Evolutionary conservation across 345 rosid species (phyloP), one percentile per base, ranked within the genome.

Genomic region (Aethionema arabicum): DNA sequence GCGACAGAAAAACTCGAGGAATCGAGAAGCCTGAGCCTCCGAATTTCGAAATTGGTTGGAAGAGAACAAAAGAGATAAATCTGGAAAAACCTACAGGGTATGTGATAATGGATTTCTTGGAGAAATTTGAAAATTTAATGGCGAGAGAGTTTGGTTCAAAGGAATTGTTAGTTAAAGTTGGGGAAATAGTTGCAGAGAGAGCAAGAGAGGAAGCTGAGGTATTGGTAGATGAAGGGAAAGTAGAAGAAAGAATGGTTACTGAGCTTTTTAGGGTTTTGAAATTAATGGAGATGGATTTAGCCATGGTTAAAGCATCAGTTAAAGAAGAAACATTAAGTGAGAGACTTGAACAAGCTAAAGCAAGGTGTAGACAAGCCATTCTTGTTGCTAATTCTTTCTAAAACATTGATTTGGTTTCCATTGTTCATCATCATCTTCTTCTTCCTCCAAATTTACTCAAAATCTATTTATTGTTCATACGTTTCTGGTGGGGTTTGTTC

Each of bases 231-330:
- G 90, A 82, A 56, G 96, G 92, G 2, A 76, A 85, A 64, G 95
- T 86, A 61, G 93, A 88, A 52, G 95, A 83, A 11, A 80, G 89
- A 70, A 74, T 88, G 90, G 92, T 88, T 56, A 88, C 90, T 5
- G 96, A 88, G 73, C 67, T 91, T 68, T 82, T 68, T n/a, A 85
- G 98, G 67, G 98, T 91, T 35, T 74, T 91, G 84, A 85, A 72
- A 78, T 50, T 88, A 84, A 83, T 88, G 96, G 95, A 91, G 85
- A 91, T 91, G 98, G 98, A 91, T 66, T 76, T 91, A 67, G 95
- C 89, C 7, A 86, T 91, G 98, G 96, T 88, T 2, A 88, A 84
- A 77, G 96, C 90, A 59, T 82, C 98, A 3, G 86, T 88, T 2
- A 88, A 88, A 42, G 84, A 83, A 52, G 92, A 86, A 40, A 91